Base-by-base conservation (phyloP, 2,329 filamentous ascomycete genomes). In the Colletotrichum eleusines region DNA sequence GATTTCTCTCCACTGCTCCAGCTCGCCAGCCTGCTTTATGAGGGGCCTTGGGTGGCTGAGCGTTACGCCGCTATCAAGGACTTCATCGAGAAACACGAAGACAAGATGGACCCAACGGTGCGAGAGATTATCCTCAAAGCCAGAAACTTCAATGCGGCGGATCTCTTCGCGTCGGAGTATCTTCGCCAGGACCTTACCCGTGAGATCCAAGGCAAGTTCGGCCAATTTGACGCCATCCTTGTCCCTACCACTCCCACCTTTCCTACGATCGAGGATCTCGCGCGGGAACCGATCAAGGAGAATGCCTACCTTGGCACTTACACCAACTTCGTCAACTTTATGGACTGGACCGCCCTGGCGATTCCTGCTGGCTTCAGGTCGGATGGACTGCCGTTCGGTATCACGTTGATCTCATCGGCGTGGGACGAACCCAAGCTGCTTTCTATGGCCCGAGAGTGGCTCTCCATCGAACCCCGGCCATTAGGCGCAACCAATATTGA, bases 291-390 rank as follows among this genome's bases (percentile, higher is more conserved):
- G 0, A 81, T 90, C 28, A 78, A 76, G 20, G 83, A 86, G 74
- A 90, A 90, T 73, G 85, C 85, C 5, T 77, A 82, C 4, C 75
- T 89, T 7, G 87, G 87, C 7, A 84, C 82, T 28, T 90, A 89
- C 67, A 89, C 88, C 0, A 88, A 90, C 74, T 89, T 87, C 74
- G 89, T 85, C 20, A 90, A 90, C 74, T 86, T 90, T 35, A 77
- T 90, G 23, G 88, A 90, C 76, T 82, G 89, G 74, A 85, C 84
- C 48, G 87, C 84, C 3, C 74, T 88, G 12, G 82, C 85, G 1
- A 80, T 89, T n/a, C 86, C 87, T 1, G 87, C 87, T 0, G 84
- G 84, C 1, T 81, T 80, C 44, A 71, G 80, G 1, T 44, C 73
- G 0, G 79, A 82, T 42, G 79, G 78, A 0, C 74, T 82, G 8